These are phyloP conservation scores for Leucoagaricus sp. DNA, from an alignment of 1,284 basidiomycete species.

Conservation along the genomic window DNA sequence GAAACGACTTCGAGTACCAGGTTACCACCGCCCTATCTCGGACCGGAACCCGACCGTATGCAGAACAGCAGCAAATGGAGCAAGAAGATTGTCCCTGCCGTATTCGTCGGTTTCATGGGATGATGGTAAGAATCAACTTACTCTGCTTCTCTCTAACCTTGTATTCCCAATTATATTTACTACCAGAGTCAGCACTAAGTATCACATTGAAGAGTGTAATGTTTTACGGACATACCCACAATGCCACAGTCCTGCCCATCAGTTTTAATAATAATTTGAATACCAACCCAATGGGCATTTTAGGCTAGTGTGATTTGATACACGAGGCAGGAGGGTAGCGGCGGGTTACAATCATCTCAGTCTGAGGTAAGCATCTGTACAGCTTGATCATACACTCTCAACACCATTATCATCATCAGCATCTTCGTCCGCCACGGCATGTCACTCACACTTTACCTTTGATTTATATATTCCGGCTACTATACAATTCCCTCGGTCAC, in stretches of 20 bases:
- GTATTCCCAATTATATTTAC: background rate
- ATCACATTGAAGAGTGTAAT: no score
- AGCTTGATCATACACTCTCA: background rate
- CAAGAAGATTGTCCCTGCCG: background rate
- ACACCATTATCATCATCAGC: conserved; percentile 1
- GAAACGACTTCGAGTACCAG: no score
- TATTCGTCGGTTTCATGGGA: background rate
- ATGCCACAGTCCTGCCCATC: background rate
- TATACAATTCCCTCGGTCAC: background rate
- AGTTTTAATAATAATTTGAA: background rate
- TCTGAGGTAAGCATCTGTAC: conserved; percentile 1
- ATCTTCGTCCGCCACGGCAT: background rate
- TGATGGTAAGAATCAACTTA: background rate
- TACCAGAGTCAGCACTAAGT: no score
- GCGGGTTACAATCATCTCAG: background rate
- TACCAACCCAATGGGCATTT: background rate
- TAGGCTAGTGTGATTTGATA: background rate
- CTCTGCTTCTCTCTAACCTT: background rate
- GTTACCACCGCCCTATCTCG: no score
- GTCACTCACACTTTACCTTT: conserved; percentile 4
- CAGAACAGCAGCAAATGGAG: background rate
- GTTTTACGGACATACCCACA: background rate
- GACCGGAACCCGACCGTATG: no score
- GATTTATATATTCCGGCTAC: conserved; percentile 6
- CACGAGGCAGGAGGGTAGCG: background rate